These are phyloP conservation scores for Podospora comata DNA, from an alignment of 495 filamentous ascomycete genomes.

Conservation along the genomic window DNA sequence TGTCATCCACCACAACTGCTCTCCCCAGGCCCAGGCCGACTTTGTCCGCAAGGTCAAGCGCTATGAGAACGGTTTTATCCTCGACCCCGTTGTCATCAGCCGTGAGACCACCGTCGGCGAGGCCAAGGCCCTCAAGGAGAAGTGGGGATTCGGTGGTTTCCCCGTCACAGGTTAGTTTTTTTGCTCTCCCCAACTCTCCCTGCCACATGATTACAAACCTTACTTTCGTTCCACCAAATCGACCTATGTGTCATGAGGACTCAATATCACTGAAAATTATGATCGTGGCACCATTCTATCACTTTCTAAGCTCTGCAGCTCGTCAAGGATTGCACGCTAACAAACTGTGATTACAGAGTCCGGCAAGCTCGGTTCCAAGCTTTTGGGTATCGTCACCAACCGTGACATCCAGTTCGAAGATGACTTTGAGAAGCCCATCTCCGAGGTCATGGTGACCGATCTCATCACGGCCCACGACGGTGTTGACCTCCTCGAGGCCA, in stretches of 20 bases:
- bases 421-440: slow-evolving; percentile 67
- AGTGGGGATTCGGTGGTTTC: slow-evolving; percentile 98
- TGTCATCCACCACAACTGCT: slow-evolving; percentile 99
- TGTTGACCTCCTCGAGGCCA: slow-evolving; percentile 82
- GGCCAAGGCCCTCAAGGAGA: slow-evolving; percentile 87
- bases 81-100: slow-evolving; percentile 90
- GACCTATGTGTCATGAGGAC: slow-evolving; percentile 83
- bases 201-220: slow-evolving; percentile 71
- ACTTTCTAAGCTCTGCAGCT: slow-evolving; percentile 16
- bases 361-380: slow-evolving; percentile 88
- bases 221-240: slow-evolving; percentile 99
- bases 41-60: slow-evolving; percentile 99
- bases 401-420: slow-evolving; percentile 96
- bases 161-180: slow-evolving; percentile 87
- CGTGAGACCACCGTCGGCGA: slow-evolving; percentile 85
- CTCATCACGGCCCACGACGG: slow-evolving; percentile 86
- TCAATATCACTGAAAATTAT: slow-evolving; percentile 46
- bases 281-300: slow-evolving; percentile 31
- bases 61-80: slow-evolving; percentile 98
- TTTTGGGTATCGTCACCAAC: slow-evolving; percentile 94
- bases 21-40: slow-evolving; percentile 88
- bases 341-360: slow-evolving; percentile 58
- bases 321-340: slow-evolving; percentile 31
- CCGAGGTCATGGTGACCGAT: slow-evolving; percentile 91
- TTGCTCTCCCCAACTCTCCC: slow-evolving; percentile 20